phyloP scores from a whole-genome alignment of 495 filamentous ascomycete genomes.

The Aspergillus conjunctus region DNA sequence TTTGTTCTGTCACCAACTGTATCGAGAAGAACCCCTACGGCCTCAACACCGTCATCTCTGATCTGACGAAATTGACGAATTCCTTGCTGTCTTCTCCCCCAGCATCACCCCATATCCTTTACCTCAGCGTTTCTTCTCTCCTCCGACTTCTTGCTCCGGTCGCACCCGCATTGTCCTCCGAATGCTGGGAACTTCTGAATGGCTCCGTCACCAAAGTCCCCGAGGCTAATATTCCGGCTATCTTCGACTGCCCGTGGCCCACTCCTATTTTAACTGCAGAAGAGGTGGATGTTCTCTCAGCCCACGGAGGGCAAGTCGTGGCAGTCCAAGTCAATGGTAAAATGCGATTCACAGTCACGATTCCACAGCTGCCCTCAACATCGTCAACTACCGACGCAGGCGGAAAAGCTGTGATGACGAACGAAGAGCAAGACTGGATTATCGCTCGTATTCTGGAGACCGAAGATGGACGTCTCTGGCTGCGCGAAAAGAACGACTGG shows the following conservation, averaged over 20 bases:
- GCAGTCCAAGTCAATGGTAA: conserved; percentile 80
- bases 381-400: conserved; percentile 21
- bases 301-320: conserved; percentile 49
- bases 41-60: conserved; percentile 80
- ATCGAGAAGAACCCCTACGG: conserved; percentile 66
- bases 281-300: conserved; percentile 52
- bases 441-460: conserved; percentile 52
- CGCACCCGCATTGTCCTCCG: conserved; percentile 74
- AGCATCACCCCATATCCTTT: conserved; percentile 36
- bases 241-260: conserved; percentile 60
- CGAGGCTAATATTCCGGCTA: conserved; percentile 18
- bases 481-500: conserved; percentile 52
- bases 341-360: conserved; percentile 63
- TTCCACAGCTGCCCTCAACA: conserved; percentile 41
- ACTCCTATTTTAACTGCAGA: conserved; percentile 38
- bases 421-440: conserved; percentile 57
- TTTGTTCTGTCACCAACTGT: conserved; percentile 67
- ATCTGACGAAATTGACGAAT: conserved; percentile 80
- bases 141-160: conserved; percentile 75
- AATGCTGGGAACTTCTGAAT: conserved; percentile 70
- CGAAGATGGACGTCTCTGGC: conserved; percentile 48
- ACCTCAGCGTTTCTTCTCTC: conserved; percentile 50
- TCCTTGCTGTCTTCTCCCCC: conserved; percentile 46
- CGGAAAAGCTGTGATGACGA: conserved; percentile 18
- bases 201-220: conserved; percentile 23